These are phyloP conservation scores for Parastagonospora nodorum DNA, from an alignment of 2,329 filamentous ascomycete species.

Conservation along the genomic window DNA sequence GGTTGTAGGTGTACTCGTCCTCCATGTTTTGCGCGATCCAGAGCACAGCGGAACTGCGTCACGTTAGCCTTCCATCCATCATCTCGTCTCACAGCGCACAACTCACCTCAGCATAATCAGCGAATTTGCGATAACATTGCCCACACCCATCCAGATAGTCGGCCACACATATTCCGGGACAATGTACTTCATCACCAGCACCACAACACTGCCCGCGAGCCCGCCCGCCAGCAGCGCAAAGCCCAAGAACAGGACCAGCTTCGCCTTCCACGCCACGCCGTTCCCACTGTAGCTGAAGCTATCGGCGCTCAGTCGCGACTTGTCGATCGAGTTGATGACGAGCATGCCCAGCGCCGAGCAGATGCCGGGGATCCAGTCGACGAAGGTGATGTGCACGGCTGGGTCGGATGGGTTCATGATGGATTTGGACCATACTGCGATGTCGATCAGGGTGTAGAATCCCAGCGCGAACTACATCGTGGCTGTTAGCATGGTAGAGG, in stretches of 20 bases:
- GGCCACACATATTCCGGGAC: constrained; percentile 64
- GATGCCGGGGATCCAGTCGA: constrained; percentile 74
- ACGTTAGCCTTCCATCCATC: constrained; percentile 22
- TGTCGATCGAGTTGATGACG: constrained; percentile 74
- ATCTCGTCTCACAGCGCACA: neutral
- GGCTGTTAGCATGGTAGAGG: constrained; percentile 11
- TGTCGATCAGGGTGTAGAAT: constrained; percentile 72
- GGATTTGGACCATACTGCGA: constrained; percentile 67
- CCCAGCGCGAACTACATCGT: constrained; percentile 66
- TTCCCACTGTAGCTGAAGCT: constrained; percentile 68
- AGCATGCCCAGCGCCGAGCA: constrained; percentile 73
- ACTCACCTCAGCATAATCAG: constrained; percentile 70
- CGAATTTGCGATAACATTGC: constrained; percentile 68
- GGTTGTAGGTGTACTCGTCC: constrained; percentile 73
- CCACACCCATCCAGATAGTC: constrained; percentile 70
- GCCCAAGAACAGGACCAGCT: constrained; percentile 70
- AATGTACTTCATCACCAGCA: constrained; percentile 71
- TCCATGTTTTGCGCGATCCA: constrained; percentile 76
- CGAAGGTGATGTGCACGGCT: constrained; percentile 67
- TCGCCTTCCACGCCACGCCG: constrained; percentile 72
- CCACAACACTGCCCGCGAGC: constrained; percentile 68
- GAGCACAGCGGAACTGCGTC: constrained; percentile 63
- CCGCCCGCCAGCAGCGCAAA: constrained; percentile 73
- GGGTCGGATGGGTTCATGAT: constrained; percentile 62
- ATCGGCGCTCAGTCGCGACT: constrained; percentile 67